Percentiles rank a stretch among this genome's conserved stretches.
These are phyloP conservation scores for Phytophthora palmivora DNA, from an alignment of 352 stramenopile species.

Conservation along the genomic window DNA sequence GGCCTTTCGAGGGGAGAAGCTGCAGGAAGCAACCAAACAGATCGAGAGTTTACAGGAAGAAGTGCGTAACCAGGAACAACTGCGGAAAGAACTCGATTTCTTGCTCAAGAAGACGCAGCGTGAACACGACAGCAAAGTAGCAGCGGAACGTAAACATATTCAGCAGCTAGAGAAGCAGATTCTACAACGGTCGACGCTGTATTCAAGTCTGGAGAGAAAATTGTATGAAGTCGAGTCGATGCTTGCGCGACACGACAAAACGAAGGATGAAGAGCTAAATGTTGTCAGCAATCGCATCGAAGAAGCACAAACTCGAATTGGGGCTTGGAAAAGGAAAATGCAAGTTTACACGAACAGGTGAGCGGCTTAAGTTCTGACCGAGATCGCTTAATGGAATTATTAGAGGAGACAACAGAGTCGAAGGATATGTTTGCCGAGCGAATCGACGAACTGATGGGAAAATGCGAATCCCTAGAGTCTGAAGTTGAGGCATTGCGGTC, in stretches of 20 bases:
- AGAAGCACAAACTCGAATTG: slow-evolving; percentile 33
- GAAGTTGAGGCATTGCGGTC: slow-evolving; percentile 65
- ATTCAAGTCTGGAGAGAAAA: slow-evolving; percentile 72
- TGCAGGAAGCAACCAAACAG: slow-evolving; percentile 64
- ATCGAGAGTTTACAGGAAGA: slow-evolving; percentile 64
- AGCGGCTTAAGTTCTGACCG: slow-evolving; percentile 39
- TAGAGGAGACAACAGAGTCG: slow-evolving; percentile 49
- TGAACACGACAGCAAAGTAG: slow-evolving; percentile 73
- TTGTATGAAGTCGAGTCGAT: slow-evolving; percentile 75
- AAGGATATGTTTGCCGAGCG: slow-evolving; percentile 63
- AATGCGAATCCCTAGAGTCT: slow-evolving; percentile 46
- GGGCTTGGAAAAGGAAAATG: slow-evolving; percentile 52
- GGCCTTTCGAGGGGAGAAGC: slow-evolving; percentile 76
- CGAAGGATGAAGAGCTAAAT: slow-evolving; percentile 56
- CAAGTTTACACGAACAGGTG: slow-evolving; percentile 37
- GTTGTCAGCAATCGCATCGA: slow-evolving; percentile 41
- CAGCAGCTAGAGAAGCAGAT: slow-evolving; percentile 82
- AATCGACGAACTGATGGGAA: slow-evolving; percentile 54
- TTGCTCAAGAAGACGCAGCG: slow-evolving; percentile 77
- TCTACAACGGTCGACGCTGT: slow-evolving; percentile 65
- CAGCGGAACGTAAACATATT: slow-evolving; percentile 67
- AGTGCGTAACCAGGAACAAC: slow-evolving; percentile 63
- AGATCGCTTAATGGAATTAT: slow-evolving; percentile 36
- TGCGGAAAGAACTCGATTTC: slow-evolving; percentile 69
- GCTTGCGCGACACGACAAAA: slow-evolving; percentile 56